Conservation (phyloP, 208 protist species). For the Trypanosoma boissoni region DNA sequence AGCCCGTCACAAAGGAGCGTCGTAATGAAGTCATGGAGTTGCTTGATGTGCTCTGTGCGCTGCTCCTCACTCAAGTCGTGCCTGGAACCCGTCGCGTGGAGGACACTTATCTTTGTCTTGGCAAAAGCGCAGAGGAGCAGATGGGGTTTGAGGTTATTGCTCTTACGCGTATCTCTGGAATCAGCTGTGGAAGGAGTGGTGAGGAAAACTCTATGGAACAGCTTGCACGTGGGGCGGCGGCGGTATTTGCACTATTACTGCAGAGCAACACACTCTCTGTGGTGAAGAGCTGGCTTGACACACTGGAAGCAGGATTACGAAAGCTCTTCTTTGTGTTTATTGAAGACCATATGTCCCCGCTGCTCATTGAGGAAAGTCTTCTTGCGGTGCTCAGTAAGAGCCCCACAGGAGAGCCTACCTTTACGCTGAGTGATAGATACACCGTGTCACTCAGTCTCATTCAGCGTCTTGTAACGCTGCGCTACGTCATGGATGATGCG, state of each 20-base stretch:
- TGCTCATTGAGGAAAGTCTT: slow-evolving; percentile 79
- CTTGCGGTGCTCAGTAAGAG: slow-evolving; percentile 63
- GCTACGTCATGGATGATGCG: slow-evolving; percentile 85
- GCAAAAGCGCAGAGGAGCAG: slow-evolving; percentile 13
- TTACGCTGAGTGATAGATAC: slow-evolving; percentile 64
- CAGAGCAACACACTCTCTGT: slow-evolving; percentile 43
- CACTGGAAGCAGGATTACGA: slow-evolving; percentile 68
- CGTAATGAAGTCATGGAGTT: slow-evolving; percentile 52
- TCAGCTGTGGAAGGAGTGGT: no score
- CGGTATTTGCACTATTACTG: slow-evolving; percentile 74
- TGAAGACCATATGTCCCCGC: slow-evolving; percentile 53
- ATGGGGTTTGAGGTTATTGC: slow-evolving; percentile 53
- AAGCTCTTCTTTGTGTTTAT: slow-evolving; percentile 70
- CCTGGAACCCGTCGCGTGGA: slow-evolving; percentile 45
- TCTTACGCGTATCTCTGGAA: slow-evolving; percentile 61
- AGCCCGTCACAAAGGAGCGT: slow-evolving; percentile 31
- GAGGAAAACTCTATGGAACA: slow-evolving; percentile 47
- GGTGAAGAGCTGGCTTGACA: slow-evolving; percentile 80
- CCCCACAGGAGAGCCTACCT: slow-evolving; percentile 51
- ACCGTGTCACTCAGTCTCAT: slow-evolving; percentile 58
- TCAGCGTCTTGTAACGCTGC: slow-evolving; percentile 53
- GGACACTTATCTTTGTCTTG: slow-evolving; percentile 60
- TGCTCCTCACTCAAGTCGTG: slow-evolving; percentile 59
- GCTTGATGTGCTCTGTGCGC: slow-evolving; percentile 65
- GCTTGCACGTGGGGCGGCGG: slow-evolving; percentile 73